Percentiles rank a stretch among this genome's conserved stretches.
Conservation (phyloP, 1,139 yeast species). For the Geotrichum fermentans region DNA sequence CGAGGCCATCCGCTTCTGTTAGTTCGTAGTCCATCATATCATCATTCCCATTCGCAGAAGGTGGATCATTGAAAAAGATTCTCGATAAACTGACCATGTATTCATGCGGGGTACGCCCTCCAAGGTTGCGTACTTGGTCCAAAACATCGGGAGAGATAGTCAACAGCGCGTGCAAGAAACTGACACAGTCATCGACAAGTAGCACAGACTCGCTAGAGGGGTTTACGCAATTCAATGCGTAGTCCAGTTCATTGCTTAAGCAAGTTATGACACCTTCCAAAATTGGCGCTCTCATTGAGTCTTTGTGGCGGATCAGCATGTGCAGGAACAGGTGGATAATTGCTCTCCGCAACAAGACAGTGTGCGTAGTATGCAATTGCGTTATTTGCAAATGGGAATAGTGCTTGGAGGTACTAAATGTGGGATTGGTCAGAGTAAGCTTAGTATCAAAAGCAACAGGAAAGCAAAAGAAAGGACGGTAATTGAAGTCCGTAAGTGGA, state of each 20-base stretch:
- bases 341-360: background rate
- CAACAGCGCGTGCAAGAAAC: constrained; percentile 28
- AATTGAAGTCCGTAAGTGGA: background rate
- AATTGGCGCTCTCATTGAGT: background rate
- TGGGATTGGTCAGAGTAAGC: background rate
- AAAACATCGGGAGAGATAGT: constrained; percentile 22
- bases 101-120: constrained; percentile 38
- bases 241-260: constrained; percentile 23
- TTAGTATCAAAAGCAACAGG: background rate
- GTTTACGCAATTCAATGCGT: constrained; percentile 4
- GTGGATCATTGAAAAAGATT: constrained; percentile 48
- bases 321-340: background rate
- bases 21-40: constrained; percentile 5
- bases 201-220: background rate
- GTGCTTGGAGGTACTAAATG: background rate
- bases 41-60: constrained; percentile 8
- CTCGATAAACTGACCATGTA: constrained; percentile 51
- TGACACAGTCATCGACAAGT: constrained; percentile 25
- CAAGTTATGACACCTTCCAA: constrained; percentile 16
- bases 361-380: background rate
- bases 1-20: constrained; percentile 5
- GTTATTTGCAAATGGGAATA: background rate
- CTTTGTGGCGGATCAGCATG: background rate
- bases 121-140: constrained; percentile 20
- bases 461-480: background rate